These are phyloP conservation scores for Piper longum DNA, from an alignment of 164 flowering plant species.

Conservation along the genomic window DNA sequence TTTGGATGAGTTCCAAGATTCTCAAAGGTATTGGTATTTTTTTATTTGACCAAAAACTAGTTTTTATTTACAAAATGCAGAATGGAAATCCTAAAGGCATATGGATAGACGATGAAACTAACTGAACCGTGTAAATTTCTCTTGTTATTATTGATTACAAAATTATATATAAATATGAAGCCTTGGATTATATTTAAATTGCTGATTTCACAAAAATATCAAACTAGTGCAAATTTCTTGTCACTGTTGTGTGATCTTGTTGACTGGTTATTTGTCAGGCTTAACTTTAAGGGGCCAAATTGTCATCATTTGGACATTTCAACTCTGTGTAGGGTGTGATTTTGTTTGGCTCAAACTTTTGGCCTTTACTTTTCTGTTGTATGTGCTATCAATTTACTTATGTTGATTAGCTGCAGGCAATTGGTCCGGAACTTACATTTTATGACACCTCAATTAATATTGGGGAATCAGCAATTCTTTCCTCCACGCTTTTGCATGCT, in stretches of 20 bases:
- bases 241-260: neutral
- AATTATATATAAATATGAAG: too few relatives aligned
- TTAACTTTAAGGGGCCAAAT: neutral
- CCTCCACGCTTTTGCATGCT: constrained; percentile 82
- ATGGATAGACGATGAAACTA: too few relatives aligned
- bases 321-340: neutral
- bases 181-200: too few relatives aligned
- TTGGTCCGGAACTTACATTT: constrained; percentile 95
- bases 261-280: neutral
- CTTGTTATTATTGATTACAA: too few relatives aligned
- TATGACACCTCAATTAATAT: constrained; percentile 64
- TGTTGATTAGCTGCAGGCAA: constrained; percentile 41
- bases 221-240: neutral
- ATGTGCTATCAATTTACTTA: neutral
- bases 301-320: neutral
- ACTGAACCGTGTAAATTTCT: too few relatives aligned
- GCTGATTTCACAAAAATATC: too few relatives aligned
- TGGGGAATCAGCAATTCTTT: constrained; percentile 36
- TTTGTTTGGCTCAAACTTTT: too few relatives aligned
- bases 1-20: too few relatives aligned
- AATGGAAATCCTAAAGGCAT: too few relatives aligned
- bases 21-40: too few relatives aligned
- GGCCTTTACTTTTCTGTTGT: neutral
- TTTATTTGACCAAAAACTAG: too few relatives aligned
- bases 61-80: too few relatives aligned